Evolutionary conservation across 495 filamentous ascomycete species (phyloP).

Genomic region (Xylaria sp.): DNA sequence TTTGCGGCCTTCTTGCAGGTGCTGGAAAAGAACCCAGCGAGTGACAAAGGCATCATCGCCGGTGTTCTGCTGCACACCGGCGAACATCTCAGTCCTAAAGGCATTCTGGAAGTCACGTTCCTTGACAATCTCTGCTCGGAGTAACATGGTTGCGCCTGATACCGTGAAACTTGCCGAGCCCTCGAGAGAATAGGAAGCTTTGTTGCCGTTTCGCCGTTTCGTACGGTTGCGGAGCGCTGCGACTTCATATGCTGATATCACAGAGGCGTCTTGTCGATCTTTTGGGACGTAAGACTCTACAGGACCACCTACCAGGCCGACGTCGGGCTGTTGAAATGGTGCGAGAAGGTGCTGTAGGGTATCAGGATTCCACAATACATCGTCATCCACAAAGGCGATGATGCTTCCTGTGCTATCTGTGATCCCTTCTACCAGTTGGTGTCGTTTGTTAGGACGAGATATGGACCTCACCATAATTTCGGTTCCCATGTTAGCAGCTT

Average conservation of each 20-base stretch:
- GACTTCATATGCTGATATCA: constrained; percentile 33
- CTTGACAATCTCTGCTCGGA: constrained; percentile 27
- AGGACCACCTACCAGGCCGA: constrained; percentile 32
- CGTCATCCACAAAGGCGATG: not conserved
- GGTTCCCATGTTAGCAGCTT: not conserved
- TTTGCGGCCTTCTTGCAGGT: constrained; percentile 11
- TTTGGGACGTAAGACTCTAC: constrained; percentile 31
- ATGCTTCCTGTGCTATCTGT: not conserved
- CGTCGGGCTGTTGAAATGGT: constrained; percentile 30
- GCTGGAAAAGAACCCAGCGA: constrained; percentile 35
- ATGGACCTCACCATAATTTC: not conserved
- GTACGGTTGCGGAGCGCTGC: constrained; percentile 34
- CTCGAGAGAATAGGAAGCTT: constrained; percentile 29
- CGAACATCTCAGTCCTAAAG: constrained; percentile 30
- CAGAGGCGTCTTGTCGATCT: constrained; percentile 21
- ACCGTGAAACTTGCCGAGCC: constrained; percentile 37
- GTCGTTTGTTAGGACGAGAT: not conserved
- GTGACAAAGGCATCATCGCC: constrained; percentile 38
- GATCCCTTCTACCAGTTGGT: not conserved
- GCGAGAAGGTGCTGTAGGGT: constrained; percentile 30
- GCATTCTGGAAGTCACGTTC: constrained; percentile 33
- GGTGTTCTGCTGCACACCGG: constrained; percentile 25
- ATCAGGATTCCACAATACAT: not conserved
- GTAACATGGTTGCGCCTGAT: constrained; percentile 34
- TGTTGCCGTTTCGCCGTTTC: constrained; percentile 25